These are phyloP conservation scores for Boletellus deceptivus DNA, from an alignment of 1,284 basidiomycete genomes.

Conservation along the genomic window DNA sequence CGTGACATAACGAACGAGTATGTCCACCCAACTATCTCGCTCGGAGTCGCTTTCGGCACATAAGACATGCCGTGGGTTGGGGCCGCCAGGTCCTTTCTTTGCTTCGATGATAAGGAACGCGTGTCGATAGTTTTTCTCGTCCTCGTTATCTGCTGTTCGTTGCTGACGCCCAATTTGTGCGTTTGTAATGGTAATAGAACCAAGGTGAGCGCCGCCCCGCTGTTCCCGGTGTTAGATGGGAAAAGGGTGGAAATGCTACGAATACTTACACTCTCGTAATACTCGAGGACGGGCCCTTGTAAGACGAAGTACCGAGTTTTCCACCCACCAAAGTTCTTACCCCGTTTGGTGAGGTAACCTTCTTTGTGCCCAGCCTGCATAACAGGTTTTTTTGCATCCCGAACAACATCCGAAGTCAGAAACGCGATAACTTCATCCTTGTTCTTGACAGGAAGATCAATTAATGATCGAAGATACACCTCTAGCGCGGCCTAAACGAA, in stretches of 20 bases:
- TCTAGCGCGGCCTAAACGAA: slow-evolving; percentile 71
- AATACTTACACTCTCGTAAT: slow-evolving; percentile 85
- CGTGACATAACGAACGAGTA: slow-evolving; percentile 82
- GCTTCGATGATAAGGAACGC: slow-evolving; percentile 96
- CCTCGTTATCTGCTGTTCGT: slow-evolving; percentile 54
- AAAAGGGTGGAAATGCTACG: slow-evolving; percentile 6
- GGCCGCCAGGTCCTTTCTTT: slow-evolving; percentile 66
- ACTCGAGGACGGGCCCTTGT: slow-evolving; percentile 84
- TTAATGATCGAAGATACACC: slow-evolving; percentile 83
- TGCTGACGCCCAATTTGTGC: slow-evolving; percentile 73
- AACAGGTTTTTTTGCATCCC: slow-evolving; percentile 69
- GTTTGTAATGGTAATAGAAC: slow-evolving; percentile 82
- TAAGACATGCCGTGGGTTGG: slow-evolving; percentile 83
- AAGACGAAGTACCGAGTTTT: slow-evolving; percentile 94
- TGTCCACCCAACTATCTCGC: slow-evolving; percentile 92
- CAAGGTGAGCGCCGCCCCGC: slow-evolving; percentile 88
- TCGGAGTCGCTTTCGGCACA: slow-evolving; percentile 95
- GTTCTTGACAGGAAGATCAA: slow-evolving; percentile 81
- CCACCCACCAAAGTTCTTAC: slow-evolving; percentile 97
- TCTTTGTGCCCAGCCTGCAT: slow-evolving; percentile 86
- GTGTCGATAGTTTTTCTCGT: slow-evolving; percentile 93
- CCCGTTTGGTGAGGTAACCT: slow-evolving; percentile 95
- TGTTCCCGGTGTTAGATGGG: slow-evolving; percentile 35
- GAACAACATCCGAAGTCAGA: slow-evolving; percentile 85
- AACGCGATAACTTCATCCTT: slow-evolving; percentile 91